Conservation (phyloP, 805 yeast species). For the Zygosaccharomyces gambellarensis region DNA sequence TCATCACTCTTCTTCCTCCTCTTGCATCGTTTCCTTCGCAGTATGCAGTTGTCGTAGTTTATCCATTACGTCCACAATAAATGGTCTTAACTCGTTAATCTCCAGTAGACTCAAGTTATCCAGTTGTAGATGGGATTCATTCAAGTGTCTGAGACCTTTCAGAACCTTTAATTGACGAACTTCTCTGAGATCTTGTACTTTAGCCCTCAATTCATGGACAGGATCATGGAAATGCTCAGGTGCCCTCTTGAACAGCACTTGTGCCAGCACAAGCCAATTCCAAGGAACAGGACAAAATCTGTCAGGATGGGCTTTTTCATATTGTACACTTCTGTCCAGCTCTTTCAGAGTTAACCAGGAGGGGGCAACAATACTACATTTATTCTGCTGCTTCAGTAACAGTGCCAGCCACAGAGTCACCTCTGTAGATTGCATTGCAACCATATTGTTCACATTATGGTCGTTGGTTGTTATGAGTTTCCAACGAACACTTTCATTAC, state of each 20-base stretch:
- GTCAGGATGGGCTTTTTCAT: slow-evolving; percentile 54
- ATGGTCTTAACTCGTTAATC: slow-evolving; percentile 83
- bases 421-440: slow-evolving; percentile 60
- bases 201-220: slow-evolving; percentile 60
- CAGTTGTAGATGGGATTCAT: slow-evolving; percentile 76
- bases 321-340: slow-evolving; percentile 56
- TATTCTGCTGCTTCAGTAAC: slow-evolving; percentile 73
- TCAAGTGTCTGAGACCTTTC: slow-evolving; percentile 70
- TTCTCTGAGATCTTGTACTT: slow-evolving; percentile 81
- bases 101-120: slow-evolving; percentile 81
- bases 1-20: not conserved
- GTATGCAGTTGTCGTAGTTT: slow-evolving; percentile 52
- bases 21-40: slow-evolving; percentile 9
- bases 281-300: slow-evolving; percentile 72
- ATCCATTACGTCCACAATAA: slow-evolving; percentile 75
- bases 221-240: slow-evolving; percentile 75
- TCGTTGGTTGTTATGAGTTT: slow-evolving; percentile 38
- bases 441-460: slow-evolving; percentile 29
- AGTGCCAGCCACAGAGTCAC: slow-evolving; percentile 89
- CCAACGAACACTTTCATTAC: slow-evolving; percentile 3
- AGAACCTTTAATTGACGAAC: slow-evolving; percentile 74
- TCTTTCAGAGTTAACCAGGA: slow-evolving; percentile 63
- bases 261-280: slow-evolving; percentile 83
- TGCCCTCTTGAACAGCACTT: slow-evolving; percentile 60
- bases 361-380: slow-evolving; percentile 83